Base-by-base conservation (phyloP, 2,329 filamentous ascomycete genomes). In the Aaosphaeria arxii region DNA sequence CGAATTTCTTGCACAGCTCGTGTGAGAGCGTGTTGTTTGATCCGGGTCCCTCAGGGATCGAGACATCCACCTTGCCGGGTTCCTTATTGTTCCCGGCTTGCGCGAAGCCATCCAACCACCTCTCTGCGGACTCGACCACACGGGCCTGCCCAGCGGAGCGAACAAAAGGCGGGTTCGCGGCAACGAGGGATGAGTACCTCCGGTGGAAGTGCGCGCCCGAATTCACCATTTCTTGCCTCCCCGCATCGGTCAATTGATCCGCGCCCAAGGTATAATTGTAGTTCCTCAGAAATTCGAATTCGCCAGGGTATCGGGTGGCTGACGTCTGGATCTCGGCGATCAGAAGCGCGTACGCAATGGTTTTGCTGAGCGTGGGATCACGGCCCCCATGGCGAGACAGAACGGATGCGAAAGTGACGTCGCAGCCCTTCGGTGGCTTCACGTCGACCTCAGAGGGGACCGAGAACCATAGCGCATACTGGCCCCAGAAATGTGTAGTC, bases 301-400 rank as follows among this genome's bases (percentile, higher is more conserved):
- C 78, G 32, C 76, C 74, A 6, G 79, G 78, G 62, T 88, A 92
- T 0, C 70, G 68, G 6, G 68, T 73, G 31, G 71, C 74, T 1
- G 76, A 78, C 40, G 66, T 67, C 51, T 91, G 84, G 51, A 96
- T 86, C 42, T 80, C 80, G 30, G 77, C 66, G 45, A 96, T 76
- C 6, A 88, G 77, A 5, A 74, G 69, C 36, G 76, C 78, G 71
- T 95, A 96, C 5, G 69, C 63, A 7, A 67, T 64, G 1, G 84
- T 81, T 74, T 91, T 95, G 55, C 75, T 74, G 7, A 73, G 62
- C 0, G 91, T 95, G 1, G 91, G 91, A 64, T 89, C 87, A 45
- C 91, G 82, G 35, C 89, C 88, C 42, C 91, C 91, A 66, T 96
- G 91, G 2, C 91, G 84, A 24, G 89, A 91, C 42, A 96, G 79